Percentiles rank a stretch among this genome's conserved stretches.
Conservation (phyloP, 208 protist species). For the Trypanosoma cruzi region DNA sequence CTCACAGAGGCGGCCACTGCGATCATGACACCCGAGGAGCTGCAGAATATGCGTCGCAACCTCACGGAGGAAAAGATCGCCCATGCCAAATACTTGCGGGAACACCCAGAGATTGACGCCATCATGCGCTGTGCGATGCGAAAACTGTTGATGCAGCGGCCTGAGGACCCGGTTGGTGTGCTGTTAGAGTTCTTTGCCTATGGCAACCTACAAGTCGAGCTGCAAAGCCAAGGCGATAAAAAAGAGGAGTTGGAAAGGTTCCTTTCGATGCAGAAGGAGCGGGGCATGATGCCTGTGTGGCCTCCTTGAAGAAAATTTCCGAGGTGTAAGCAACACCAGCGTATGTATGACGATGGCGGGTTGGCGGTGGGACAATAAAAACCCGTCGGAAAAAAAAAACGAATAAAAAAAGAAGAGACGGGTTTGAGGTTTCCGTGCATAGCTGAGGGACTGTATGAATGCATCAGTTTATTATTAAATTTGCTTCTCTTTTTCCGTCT, state of each 20-base stretch:
- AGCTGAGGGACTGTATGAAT: background rate
- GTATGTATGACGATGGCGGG: background rate
- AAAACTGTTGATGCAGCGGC: slow-evolving; percentile 52
- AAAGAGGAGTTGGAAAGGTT: slow-evolving; percentile 1
- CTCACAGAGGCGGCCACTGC: slow-evolving; percentile 56
- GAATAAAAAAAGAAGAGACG: background rate
- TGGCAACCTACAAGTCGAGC: slow-evolving; percentile 23
- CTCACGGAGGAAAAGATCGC: slow-evolving; percentile 66
- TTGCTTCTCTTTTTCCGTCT: slow-evolving; percentile 11
- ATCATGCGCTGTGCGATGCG: slow-evolving; percentile 57
- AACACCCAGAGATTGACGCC: slow-evolving; percentile 74
- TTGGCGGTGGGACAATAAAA: background rate
- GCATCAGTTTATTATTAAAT: background rate
- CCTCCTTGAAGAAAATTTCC: slow-evolving; percentile 3
- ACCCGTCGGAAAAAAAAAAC: background rate
- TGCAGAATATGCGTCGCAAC: slow-evolving; percentile 48
- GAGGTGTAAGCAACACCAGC: background rate
- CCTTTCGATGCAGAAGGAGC: background rate
- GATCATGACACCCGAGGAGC: slow-evolving; percentile 72
- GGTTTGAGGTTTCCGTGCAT: background rate
- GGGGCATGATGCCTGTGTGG: slow-evolving; percentile 11
- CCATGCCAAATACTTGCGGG: slow-evolving; percentile 83
- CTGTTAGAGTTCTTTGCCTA: slow-evolving; percentile 52
- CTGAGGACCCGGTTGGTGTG: slow-evolving; percentile 61
- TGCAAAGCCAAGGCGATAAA: slow-evolving; percentile 11